Evolutionary conservation across 2,329 filamentous ascomycete genomes (phyloP).

Genomic region (Lomentospora prolificans): DNA sequence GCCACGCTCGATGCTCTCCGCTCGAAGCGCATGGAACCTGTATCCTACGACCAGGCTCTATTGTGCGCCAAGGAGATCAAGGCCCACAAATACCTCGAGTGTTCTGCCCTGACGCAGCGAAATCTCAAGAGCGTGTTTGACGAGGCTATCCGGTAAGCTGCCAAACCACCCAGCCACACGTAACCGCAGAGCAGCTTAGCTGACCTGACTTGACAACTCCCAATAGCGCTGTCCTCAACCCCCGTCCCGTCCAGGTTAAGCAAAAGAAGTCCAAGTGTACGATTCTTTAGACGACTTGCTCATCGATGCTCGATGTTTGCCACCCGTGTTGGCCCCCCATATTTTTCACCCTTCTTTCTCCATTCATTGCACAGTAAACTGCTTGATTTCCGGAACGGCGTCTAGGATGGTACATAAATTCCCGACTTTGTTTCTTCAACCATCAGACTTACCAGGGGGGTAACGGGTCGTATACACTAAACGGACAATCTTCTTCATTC

Average conservation of each 20-base stretch:
- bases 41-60: constrained; percentile 86
- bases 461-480: constrained; percentile 6
- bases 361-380: constrained; percentile 11
- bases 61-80: constrained; percentile 86
- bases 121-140: constrained; percentile 99
- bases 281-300: constrained; percentile 45
- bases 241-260: constrained; percentile 47
- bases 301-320: background rate
- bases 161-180: constrained; percentile 8
- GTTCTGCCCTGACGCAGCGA: constrained; percentile 89
- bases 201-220: constrained; percentile 12
- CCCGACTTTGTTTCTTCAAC: constrained; percentile 19
- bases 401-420: constrained; percentile 12
- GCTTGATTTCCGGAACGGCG: constrained; percentile 11
- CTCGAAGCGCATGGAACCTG: constrained; percentile 93
- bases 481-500: constrained; percentile 15
- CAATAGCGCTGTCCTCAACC: constrained; percentile 62
- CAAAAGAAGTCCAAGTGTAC: constrained; percentile 59
- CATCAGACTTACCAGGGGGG: constrained; percentile 11
- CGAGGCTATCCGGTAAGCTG: constrained; percentile 83
- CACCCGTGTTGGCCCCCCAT: background rate
- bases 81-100: constrained; percentile 96
- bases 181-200: constrained; percentile 13
- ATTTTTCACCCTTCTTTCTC: background rate
- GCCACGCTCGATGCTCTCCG: constrained; percentile 72